Percentiles rank a stretch among this genome's conserved stretches.
Conservation (phyloP, 208 protist genomes). For the Lotmaria passim region DNA sequence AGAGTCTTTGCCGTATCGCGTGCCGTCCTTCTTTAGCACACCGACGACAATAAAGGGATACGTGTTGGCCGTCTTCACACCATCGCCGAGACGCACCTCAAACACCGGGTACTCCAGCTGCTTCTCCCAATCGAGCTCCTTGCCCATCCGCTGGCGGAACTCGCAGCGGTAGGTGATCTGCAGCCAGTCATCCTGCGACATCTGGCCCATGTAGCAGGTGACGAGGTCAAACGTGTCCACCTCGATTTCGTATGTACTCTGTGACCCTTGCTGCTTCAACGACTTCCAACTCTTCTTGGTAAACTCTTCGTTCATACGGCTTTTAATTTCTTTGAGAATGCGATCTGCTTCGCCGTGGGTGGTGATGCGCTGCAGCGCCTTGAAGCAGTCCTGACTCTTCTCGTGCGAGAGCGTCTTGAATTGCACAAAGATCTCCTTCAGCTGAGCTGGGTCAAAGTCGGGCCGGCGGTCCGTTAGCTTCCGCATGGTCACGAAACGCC, state of each 20-base stretch:
- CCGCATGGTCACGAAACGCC: constrained; percentile 87
- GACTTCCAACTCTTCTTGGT: constrained; percentile 89
- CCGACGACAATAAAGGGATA: constrained; percentile 90
- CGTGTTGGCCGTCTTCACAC: constrained; percentile 69
- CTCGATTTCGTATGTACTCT: constrained; percentile 83
- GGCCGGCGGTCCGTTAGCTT: constrained; percentile 88
- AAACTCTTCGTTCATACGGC: constrained; percentile 84
- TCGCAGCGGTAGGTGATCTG: constrained; percentile 90
- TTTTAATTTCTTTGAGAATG: constrained; percentile 83
- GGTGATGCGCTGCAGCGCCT: constrained; percentile 80
- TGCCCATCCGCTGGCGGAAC: constrained; percentile 69
- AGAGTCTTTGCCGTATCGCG: constrained; percentile 88
- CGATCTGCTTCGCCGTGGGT: constrained; percentile 88
- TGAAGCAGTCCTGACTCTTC: constrained; percentile 63
- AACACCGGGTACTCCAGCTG: constrained; percentile 89
- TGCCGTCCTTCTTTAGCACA: constrained; percentile 86
- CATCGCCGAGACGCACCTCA: constrained; percentile 86
- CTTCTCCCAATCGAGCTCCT: constrained; percentile 71
- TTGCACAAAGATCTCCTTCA: constrained; percentile 78
- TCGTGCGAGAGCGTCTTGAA: constrained; percentile 75
- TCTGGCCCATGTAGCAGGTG: constrained; percentile 91
- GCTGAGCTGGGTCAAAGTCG: constrained; percentile 70
- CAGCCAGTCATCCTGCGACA: constrained; percentile 90
- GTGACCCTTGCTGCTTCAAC: constrained; percentile 62
- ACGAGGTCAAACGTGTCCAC: constrained; percentile 86